A percentile compares a stretch with the other conserved stretches of the same genome.
Evolutionary conservation across 768 basidiomycete species (phyloP).

Genomic region (Mycena alexandri): DNA sequence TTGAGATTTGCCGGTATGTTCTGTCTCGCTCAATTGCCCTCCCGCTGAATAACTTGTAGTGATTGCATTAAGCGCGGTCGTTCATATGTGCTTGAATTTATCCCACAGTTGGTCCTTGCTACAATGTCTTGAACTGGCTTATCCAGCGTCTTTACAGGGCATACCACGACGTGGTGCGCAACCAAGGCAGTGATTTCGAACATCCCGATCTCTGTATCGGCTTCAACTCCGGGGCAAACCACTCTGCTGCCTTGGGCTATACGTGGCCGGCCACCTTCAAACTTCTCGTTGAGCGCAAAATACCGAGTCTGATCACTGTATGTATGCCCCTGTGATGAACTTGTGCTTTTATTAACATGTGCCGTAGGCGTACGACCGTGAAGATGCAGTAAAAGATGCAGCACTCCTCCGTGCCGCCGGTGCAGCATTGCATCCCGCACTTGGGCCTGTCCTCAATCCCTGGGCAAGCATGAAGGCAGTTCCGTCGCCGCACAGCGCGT

Average conservation of each 20-base stretch:
- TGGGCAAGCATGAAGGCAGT: slow-evolving; percentile 26
- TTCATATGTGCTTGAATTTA: slow-evolving; percentile 28
- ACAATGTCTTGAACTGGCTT: slow-evolving; percentile 21
- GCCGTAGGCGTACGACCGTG: slow-evolving; percentile 24
- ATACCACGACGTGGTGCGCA: slow-evolving; percentile 27
- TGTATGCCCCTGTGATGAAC: slow-evolving; percentile 16
- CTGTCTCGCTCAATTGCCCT: slow-evolving; percentile 22
- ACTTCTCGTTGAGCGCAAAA: slow-evolving; percentile 26
- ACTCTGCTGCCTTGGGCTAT: slow-evolving; percentile 24
- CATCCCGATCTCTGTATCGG: slow-evolving; percentile 26
- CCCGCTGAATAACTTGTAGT: slow-evolving; percentile 24
- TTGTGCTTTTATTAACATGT: slow-evolving; percentile 23
- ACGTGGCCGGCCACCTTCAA: slow-evolving; percentile 30
- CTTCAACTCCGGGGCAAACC: slow-evolving; percentile 28
- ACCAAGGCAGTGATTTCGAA: slow-evolving; percentile 24
- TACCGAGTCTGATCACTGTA: slow-evolving; percentile 27
- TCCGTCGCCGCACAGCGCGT: slow-evolving; percentile 16
- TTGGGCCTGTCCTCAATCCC: slow-evolving; percentile 28
- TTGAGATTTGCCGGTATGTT: slow-evolving; percentile 19
- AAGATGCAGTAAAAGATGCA: slow-evolving; percentile 26
- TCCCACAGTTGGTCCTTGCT: slow-evolving; percentile 27
- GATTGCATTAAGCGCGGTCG: slow-evolving; percentile 24
- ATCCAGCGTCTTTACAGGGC: slow-evolving; percentile 24
- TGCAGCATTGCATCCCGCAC: slow-evolving; percentile 27
- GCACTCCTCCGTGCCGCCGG: slow-evolving; percentile 24